phyloP scores from a whole-genome alignment of 2,329 filamentous ascomycete species.

The Cladosporium sp. region DNA sequence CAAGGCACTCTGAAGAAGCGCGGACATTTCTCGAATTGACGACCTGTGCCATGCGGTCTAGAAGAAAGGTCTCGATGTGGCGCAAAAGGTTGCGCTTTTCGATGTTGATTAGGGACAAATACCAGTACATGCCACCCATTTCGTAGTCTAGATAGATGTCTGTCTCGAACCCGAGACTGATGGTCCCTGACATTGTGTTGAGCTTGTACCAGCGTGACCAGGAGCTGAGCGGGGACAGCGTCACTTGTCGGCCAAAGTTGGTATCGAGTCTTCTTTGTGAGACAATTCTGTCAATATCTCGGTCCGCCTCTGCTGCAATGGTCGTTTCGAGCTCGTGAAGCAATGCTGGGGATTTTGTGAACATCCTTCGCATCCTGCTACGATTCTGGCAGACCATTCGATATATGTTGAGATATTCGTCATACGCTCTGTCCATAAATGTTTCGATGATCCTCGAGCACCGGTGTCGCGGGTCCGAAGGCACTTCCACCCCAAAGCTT shows the following conservation, averaged over 20 bases:
- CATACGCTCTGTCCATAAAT: slow-evolving; percentile 51
- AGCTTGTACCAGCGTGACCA: slow-evolving; percentile 92
- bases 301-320: slow-evolving; percentile 38
- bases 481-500: slow-evolving; percentile 73
- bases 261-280: slow-evolving; percentile 1
- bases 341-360: slow-evolving; percentile 76
- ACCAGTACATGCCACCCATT: slow-evolving; percentile 82
- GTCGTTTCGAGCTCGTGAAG: slow-evolving; percentile 83
- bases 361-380: slow-evolving; percentile 81
- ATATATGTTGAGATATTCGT: slow-evolving; percentile 77
- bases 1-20: slow-evolving; percentile 18
- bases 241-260: slow-evolving; percentile 19
- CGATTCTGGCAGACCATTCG: slow-evolving; percentile 85
- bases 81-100: slow-evolving; percentile 45
- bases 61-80: slow-evolving; percentile 65
- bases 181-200: slow-evolving; percentile 78
- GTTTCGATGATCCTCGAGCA: slow-evolving; percentile 71
- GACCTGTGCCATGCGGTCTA: slow-evolving; percentile 26
- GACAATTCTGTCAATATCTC: slow-evolving; percentile 14
- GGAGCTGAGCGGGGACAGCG: slow-evolving; percentile 70
- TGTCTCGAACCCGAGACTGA: slow-evolving; percentile 92
- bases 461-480: slow-evolving; percentile 68
- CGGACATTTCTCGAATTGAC: slow-evolving; percentile 28
- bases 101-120: slow-evolving; percentile 13
- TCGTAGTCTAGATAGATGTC: slow-evolving; percentile 86